Evolutionary conservation across 495 filamentous ascomycete genomes (phyloP).

Genomic region (Trichoderma reesei): DNA sequence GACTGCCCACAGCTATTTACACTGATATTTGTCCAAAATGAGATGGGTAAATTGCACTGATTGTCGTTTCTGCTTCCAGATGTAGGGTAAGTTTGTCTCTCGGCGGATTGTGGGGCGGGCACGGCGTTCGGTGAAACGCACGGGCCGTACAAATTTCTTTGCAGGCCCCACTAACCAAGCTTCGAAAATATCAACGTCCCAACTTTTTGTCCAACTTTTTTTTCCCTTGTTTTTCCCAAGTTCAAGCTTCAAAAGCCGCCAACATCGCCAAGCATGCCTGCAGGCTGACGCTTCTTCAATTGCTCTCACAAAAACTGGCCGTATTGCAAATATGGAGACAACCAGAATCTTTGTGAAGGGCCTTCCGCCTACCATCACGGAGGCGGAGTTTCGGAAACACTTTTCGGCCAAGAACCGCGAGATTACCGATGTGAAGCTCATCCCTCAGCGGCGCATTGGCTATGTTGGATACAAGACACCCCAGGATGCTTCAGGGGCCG

Average conservation of each 20-base stretch:
- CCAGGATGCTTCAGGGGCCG: constrained; percentile 68
- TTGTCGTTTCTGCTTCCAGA: no score
- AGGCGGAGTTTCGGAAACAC: constrained; percentile 74
- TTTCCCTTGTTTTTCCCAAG: not conserved
- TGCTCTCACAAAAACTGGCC: not conserved
- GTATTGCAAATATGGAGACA: constrained; percentile 41
- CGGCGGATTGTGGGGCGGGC: no score
- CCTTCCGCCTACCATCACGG: constrained; percentile 62
- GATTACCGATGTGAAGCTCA: constrained; percentile 84
- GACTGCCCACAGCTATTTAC: no score
- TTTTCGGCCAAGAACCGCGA: constrained; percentile 61
- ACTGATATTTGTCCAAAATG: no score
- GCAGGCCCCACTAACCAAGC: not conserved
- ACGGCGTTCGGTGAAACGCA: not conserved
- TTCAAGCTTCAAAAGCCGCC: not conserved
- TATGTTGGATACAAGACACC: constrained; percentile 89
- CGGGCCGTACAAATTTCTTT: constrained; percentile 3
- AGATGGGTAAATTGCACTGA: no score
- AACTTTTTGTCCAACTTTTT: constrained; percentile 16
- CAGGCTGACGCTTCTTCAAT: not conserved
- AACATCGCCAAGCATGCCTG: not conserved
- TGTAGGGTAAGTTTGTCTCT: no score
- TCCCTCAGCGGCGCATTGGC: constrained; percentile 81
- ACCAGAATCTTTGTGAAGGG: constrained; percentile 89
- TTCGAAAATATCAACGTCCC: not conserved